Evolutionary conservation across 768 basidiomycete species (phyloP).

Genomic region (Rhizopogon roseolus): DNA sequence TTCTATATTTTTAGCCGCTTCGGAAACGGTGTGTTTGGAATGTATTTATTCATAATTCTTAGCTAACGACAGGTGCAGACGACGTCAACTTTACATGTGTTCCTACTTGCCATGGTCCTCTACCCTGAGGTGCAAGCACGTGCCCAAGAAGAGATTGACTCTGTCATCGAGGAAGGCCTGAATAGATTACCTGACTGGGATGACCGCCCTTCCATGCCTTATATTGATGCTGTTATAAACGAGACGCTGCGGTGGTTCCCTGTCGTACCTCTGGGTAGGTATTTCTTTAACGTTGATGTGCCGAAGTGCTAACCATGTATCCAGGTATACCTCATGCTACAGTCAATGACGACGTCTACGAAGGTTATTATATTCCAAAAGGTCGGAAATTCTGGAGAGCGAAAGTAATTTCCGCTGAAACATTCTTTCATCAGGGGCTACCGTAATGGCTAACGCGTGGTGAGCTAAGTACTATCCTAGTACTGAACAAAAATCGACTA

Average conservation of each 20-base stretch:
- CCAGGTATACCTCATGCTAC: slow-evolving; percentile 26
- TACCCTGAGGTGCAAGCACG: slow-evolving; percentile 19
- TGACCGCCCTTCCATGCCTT: slow-evolving; percentile 15
- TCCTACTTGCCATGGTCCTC: slow-evolving; percentile 20
- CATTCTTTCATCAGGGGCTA: slow-evolving; percentile 10
- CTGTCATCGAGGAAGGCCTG: slow-evolving; percentile 11
- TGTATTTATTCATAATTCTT: background rate
- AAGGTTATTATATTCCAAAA: slow-evolving; percentile 46
- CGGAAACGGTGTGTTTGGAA: too few relatives aligned
- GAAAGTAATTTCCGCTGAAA: background rate
- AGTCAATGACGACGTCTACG: slow-evolving; percentile 37
- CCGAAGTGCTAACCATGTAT: background rate
- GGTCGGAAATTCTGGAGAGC: background rate
- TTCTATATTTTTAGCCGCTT: too few relatives aligned
- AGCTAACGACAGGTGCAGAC: slow-evolving; percentile 7
- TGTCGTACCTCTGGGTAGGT: slow-evolving; percentile 8
- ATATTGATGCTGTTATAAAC: slow-evolving; percentile 15
- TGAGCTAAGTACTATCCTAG: background rate
- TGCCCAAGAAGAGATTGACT: slow-evolving; percentile 15
- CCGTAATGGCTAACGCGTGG: slow-evolving; percentile 15
- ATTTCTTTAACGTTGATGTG: background rate
- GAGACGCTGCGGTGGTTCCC: slow-evolving; percentile 23
- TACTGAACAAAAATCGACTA: too few relatives aligned
- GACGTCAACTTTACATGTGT: slow-evolving; percentile 12
- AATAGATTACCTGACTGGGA: slow-evolving; percentile 16